Evolutionary conservation across 2,329 filamentous ascomycete genomes (phyloP).

Genomic region (Diatrype stigma): DNA sequence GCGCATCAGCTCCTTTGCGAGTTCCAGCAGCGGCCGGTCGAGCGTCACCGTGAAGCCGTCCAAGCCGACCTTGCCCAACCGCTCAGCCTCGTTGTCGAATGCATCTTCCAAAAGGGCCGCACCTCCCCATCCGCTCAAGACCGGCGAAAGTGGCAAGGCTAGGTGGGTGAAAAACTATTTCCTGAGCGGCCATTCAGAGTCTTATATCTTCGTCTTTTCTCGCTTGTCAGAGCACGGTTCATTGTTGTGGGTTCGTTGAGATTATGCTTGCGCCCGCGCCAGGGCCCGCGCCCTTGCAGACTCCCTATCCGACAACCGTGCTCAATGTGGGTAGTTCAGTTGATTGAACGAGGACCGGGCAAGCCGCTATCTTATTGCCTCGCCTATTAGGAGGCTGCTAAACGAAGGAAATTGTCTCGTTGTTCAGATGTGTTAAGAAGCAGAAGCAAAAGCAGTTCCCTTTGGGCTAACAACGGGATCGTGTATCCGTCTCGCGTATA

Average conservation of each 20-base stretch:
- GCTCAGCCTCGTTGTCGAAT: slow-evolving; percentile 27
- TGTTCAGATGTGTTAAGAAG: neutral
- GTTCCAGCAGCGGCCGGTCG: slow-evolving; percentile 64
- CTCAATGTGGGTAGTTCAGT: neutral
- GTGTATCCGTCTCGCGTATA: slow-evolving; percentile 20
- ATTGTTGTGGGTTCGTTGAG: neutral
- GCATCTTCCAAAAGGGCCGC: slow-evolving; percentile 26
- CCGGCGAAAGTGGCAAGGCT: slow-evolving; percentile 45
- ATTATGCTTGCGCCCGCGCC: neutral
- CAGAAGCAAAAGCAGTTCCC: slow-evolving; percentile 1
- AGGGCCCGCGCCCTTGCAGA: neutral
- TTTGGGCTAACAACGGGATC: slow-evolving; percentile 26
- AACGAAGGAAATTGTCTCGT: neutral
- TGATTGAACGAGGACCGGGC: neutral
- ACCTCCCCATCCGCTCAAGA: slow-evolving; percentile 50
- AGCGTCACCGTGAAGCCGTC: slow-evolving; percentile 58
- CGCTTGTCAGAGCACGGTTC: neutral
- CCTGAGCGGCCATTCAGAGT: slow-evolving; percentile 5
- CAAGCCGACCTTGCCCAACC: slow-evolving; percentile 39
- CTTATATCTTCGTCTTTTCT: neutral
- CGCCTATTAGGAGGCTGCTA: neutral
- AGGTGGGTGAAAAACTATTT: slow-evolving; percentile 33
- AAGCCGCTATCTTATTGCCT: neutral
- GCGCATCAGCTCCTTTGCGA: slow-evolving; percentile 64
- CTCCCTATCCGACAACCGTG: neutral